A percentile compares a stretch with the other conserved stretches of the same genome.
phyloP scores from a whole-genome alignment of 495 filamentous ascomycete genomes.

The Penicillium goetzii region DNA sequence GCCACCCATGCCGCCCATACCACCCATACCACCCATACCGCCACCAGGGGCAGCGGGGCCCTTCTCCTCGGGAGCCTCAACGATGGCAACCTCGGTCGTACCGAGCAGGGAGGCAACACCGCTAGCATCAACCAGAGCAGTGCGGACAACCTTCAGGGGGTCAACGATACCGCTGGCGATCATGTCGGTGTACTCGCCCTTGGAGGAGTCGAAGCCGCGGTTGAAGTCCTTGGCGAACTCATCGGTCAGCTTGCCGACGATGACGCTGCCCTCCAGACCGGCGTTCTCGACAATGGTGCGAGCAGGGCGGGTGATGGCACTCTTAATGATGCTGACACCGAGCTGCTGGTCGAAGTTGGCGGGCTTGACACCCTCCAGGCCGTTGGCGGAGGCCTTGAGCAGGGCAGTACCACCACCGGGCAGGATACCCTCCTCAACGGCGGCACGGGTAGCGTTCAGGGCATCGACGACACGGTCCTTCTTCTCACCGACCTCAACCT shows the following conservation, averaged over 20 bases:
- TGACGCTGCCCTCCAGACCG: constrained; percentile 90
- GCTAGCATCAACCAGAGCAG: constrained; percentile 88
- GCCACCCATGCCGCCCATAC: constrained; percentile 66
- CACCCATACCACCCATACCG: constrained; percentile 69
- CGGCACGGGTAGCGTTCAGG: constrained; percentile 95
- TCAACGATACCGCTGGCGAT: constrained; percentile 95
- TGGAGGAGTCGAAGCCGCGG: constrained; percentile 94
- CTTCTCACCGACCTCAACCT: constrained; percentile 99
- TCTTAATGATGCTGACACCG: constrained; percentile 96
- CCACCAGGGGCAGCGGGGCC: constrained; percentile 62
- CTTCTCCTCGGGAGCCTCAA: constrained; percentile 96
- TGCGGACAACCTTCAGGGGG: constrained; percentile 98
- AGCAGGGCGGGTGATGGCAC: constrained; percentile 92
- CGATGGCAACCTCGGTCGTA: constrained; percentile 96
- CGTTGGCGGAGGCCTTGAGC: constrained; percentile 93
- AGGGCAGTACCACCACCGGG: constrained; percentile 98
- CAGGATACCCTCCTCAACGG: constrained; percentile 98
- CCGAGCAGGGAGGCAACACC: constrained; percentile 96
- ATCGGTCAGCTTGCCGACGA: constrained; percentile 97
- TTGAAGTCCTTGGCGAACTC: constrained; percentile 94
- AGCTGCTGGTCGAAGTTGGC: constrained; percentile 99
- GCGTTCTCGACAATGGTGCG: constrained; percentile 97
- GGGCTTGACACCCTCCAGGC: constrained; percentile 77
- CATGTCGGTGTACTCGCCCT: constrained; percentile 99
- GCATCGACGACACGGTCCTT: constrained; percentile 99